A percentile compares a stretch with the other conserved stretches of the same genome.
phyloP scores from a whole-genome alignment of 129 eudicot species.

The Escallonia rubra region DNA sequence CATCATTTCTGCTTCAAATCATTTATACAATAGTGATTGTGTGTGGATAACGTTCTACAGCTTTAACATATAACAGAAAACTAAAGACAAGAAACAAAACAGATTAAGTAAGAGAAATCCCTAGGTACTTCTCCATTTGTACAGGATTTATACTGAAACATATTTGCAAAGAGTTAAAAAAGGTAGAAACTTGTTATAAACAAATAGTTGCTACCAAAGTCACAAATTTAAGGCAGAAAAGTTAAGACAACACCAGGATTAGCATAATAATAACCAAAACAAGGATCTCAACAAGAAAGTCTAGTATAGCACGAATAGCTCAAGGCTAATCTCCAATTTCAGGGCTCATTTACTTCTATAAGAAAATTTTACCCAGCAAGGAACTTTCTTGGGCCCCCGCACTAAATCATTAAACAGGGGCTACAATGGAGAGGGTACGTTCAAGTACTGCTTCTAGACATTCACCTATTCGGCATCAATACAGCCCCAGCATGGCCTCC shows the following conservation, averaged over 20 bases:
- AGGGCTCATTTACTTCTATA: background rate
- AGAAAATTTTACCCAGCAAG: background rate
- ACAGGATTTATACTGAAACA: no score
- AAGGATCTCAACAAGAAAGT: no score
- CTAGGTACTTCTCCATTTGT: no score
- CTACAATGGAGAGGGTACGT: background rate
- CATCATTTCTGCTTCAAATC: slow-evolving; percentile 76
- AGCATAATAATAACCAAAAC: no score
- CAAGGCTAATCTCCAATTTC: background rate
- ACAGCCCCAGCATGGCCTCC: slow-evolving; percentile 99
- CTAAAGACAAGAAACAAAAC: no score
- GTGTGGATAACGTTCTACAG: background rate
- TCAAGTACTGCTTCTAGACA: background rate
- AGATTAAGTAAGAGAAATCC: no score
- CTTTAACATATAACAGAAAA: background rate
- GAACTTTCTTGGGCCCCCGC: background rate
- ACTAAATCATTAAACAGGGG: background rate
- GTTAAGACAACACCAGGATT: no score
- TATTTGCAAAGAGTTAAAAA: no score
- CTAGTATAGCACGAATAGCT: background rate
- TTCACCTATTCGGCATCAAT: slow-evolving; percentile 80
- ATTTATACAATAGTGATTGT: slow-evolving; percentile 2
- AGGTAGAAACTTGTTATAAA: no score
- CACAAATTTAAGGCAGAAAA: no score
- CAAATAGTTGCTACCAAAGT: no score